Percentiles rank a stretch among this genome's conserved stretches.
Conservation (phyloP, 306 rosid species). For the Casuarina glauca region DNA sequence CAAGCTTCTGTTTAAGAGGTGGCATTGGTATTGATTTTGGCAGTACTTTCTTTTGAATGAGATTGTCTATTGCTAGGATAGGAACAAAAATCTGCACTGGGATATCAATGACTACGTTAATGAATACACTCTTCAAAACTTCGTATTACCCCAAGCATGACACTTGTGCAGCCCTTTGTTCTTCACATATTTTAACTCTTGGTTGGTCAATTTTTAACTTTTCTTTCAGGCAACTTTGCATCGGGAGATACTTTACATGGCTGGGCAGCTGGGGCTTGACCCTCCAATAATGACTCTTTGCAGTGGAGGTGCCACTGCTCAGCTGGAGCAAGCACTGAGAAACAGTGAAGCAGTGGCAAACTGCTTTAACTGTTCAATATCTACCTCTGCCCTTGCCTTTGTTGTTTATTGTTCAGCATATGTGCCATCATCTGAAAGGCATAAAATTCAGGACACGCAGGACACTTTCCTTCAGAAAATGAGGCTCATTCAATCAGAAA, state of each 20-base stretch:
- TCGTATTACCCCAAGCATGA: background rate
- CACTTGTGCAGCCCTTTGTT: background rate
- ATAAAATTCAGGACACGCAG: conserved; percentile 51
- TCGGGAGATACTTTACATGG: conserved; percentile 88
- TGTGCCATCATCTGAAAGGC: conserved; percentile 48
- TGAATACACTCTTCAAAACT: background rate
- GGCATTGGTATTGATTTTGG: background rate
- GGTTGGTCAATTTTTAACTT: conserved; percentile 14
- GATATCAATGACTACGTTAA: background rate
- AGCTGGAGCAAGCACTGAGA: conserved; percentile 74
- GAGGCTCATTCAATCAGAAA: conserved; percentile 40
- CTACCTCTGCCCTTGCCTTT: conserved; percentile 60
- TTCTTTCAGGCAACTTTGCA: conserved; percentile 83
- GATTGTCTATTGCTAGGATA: background rate
- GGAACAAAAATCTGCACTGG: background rate
- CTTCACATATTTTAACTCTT: conserved; percentile 12
- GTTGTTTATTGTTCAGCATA: conserved; percentile 69
- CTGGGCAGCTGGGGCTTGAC: conserved; percentile 94
- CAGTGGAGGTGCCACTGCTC: conserved; percentile 61
- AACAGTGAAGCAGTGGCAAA: conserved; percentile 94
- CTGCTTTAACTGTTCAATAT: conserved; percentile 72
- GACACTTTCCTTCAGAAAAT: conserved; percentile 53
- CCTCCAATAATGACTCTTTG: conserved; percentile 90
- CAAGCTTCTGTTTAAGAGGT: background rate
- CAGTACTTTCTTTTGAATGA: background rate